Conservation (phyloP, 2,329 filamentous ascomycete genomes). For the Calonectria honghensis region DNA sequence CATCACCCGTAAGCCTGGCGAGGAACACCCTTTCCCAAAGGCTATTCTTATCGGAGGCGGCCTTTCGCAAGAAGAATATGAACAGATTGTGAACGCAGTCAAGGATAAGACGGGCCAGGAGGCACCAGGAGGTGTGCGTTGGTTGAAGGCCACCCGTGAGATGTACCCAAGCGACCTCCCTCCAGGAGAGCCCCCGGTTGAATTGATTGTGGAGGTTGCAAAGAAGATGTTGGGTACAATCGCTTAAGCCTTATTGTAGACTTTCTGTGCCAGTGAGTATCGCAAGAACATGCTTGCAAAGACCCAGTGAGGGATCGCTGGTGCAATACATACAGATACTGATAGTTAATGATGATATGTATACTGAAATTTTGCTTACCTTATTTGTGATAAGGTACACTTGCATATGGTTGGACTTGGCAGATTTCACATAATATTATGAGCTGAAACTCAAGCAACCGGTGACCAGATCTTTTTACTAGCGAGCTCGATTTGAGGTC, state of each 20-base stretch:
- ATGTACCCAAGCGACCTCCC: constrained; percentile 7
- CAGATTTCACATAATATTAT: not conserved
- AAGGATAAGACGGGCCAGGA: not conserved
- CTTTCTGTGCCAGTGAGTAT: not conserved
- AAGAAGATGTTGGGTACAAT: not conserved
- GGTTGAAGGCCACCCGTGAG: not conserved
- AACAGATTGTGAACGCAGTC: not conserved
- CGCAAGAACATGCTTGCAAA: not conserved
- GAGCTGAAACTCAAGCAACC: no score
- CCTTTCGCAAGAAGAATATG: not conserved
- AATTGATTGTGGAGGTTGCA: not conserved
- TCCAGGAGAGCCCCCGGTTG: not conserved
- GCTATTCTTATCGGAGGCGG: constrained; percentile 1
- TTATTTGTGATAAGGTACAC: no score
- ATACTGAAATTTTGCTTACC: not conserved
- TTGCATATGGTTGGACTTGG: no score
- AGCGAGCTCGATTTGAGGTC: no score
- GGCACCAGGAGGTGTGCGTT: constrained; percentile 8
- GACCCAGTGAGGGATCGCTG: not conserved
- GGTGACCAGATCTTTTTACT: no score
- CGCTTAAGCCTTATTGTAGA: not conserved
- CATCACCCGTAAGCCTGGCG: not conserved
- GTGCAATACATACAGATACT: not conserved
- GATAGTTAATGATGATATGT: not conserved
- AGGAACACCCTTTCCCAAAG: not conserved